Evolutionary conservation across 768 basidiomycete genomes (phyloP).

Genomic region (Lactarius indigo): DNA sequence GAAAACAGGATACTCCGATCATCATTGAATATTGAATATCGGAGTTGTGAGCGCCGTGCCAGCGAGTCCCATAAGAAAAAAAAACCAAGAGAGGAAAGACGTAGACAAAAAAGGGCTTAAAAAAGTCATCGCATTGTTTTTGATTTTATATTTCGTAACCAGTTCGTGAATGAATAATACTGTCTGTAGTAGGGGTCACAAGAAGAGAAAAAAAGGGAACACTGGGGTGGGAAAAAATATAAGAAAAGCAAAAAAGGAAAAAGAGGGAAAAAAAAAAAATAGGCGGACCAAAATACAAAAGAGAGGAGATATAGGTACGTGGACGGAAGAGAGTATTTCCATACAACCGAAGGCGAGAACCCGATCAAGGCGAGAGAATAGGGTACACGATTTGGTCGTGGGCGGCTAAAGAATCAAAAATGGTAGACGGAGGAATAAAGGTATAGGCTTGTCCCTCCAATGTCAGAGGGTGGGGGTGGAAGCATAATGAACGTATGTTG

Average conservation of each 20-base stretch:
- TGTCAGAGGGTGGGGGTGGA: neutral
- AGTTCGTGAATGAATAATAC: constrained; percentile 15
- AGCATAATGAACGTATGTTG: neutral
- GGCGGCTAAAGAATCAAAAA: neutral
- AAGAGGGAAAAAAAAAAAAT: neutral
- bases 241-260: constrained; percentile 1
- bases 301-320: neutral
- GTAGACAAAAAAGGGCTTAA: neutral
- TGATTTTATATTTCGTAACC: constrained; percentile 17
- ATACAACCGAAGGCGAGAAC: constrained; percentile 2
- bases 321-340: neutral
- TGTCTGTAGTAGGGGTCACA: neutral
- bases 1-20: neutral
- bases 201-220: neutral
- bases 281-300: neutral
- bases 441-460: neutral
- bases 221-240: neutral
- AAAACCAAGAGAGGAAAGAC: neutral
- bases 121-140: constrained; percentile 19
- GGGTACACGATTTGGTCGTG: constrained; percentile 14
- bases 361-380: neutral
- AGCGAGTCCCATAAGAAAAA: neutral
- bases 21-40: neutral
- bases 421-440: neutral
- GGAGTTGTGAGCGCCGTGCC: neutral